Base-by-base conservation (phyloP, 2,329 filamentous ascomycete genomes). In the Fusarium succisae region DNA sequence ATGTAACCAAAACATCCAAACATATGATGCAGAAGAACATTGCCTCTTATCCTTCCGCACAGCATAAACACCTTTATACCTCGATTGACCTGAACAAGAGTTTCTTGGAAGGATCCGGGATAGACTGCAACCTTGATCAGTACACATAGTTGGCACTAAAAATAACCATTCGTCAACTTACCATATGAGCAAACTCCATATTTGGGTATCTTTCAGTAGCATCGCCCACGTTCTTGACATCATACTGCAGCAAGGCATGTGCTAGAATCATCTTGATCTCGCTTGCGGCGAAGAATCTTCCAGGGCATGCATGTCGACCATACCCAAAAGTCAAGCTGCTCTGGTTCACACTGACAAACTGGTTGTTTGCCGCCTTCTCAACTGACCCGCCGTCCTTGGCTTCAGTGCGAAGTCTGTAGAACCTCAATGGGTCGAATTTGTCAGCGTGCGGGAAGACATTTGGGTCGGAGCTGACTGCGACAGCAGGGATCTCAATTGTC, bases 271-370 rank as follows among this genome's bases (percentile, higher is more conserved):
- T 53, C 30, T 53, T 53, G 17, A 35, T 24, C 48, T 53, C 48
- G 30, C 26, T 53, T 53, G 48, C 48, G 17, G 48, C 48, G 17
- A 53, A 53, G n/a, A 53, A 53, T 12, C 48, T 24, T 26, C 48
- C 48, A 0, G 48, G 30, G 9, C 48, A 53, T 20, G 30, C 48
- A 6, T 53, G 30, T 4, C 30, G 48, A 11, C 30, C n/a, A 6
- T 53, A 35, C 17, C 30, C 48, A 24, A 53, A 53, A 0, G 38
- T 62, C 32, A 66, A 24, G n/a, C 30, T 53, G 1, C 30, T 54
- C 28, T 50, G 56, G 47, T 51, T 66, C 3, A 54, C 56, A 6
- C 45, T 44, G 32, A 48, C 63, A 20, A 62, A 39, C 11, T 66
- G 56, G 18, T 54, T 61, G 1, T 37, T 51, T 1, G 41, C 55